Evolutionary conservation across 2,329 filamentous ascomycete species (phyloP), one percentile per base, ranked within the genome.

Genomic region (Nemania abortiva): DNA sequence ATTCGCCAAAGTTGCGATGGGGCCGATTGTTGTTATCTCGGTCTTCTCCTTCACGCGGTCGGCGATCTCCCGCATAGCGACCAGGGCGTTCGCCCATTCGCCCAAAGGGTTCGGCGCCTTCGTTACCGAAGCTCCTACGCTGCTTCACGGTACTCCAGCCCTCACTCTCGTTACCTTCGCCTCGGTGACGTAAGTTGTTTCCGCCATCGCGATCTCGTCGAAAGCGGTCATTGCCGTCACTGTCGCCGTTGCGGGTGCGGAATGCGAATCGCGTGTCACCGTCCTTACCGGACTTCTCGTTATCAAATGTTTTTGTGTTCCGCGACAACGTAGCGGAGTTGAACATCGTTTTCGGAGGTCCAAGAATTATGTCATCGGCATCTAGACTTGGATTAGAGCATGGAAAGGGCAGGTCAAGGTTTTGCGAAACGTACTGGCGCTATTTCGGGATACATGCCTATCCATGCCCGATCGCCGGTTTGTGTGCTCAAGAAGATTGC

Each of bases 321-420:
- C 88, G 86, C 61, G 70, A 73, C 37, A 88, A 84, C 67, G 92
- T 92, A 24, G 91, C 88, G 1, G 94, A 97, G 62, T 93, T 89
- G 80, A 98, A 97, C 53, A 90, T 89, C 55, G 90, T 93, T 79
- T 93, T 92, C 1, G 94, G 93, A 22, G 94, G 94, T 15, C 93
- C 94, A 66, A 97, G 91, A 67, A 96, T 87, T 66, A 97, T 92
- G 72, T 97, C 94, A 75, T 97, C 95, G 76, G 88, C 83, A 79
- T 88, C 89, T 92, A 75, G 70, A 72, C 72, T 60, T 72, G 66
- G 73, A 69, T 79, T 75, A 77, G 78, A 76, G 63, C 72, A 72
- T 78, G 49, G 11, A 60, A 42, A 13, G 49, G 49, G 29, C 1
- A 9, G 9, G 20, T 54, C 15, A 13, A 31, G 52, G 34, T 42